These are phyloP conservation scores for Pisolithus sp. DNA, from an alignment of 768 basidiomycete species.

Conservation along the genomic window DNA sequence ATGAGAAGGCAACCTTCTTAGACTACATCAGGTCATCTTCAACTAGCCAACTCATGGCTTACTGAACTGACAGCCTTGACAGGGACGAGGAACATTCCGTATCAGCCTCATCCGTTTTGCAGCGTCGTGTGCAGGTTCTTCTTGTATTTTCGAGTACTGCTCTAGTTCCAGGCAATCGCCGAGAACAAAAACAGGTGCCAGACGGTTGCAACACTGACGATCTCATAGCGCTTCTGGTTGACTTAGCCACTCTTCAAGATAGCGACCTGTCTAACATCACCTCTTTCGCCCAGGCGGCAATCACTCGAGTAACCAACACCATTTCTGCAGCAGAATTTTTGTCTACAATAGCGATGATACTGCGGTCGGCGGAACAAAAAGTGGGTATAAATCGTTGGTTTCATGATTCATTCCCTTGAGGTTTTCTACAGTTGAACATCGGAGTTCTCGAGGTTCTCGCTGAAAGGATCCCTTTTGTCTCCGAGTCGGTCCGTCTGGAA, in stretches of 20 bases:
- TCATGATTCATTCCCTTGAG: background rate
- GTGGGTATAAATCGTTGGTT: slow-evolving; percentile 31
- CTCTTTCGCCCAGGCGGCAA: slow-evolving; percentile 40
- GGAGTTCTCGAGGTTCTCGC: slow-evolving; percentile 68
- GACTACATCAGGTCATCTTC: slow-evolving; percentile 43
- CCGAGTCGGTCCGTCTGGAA: slow-evolving; percentile 47
- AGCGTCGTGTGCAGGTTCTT: slow-evolving; percentile 62
- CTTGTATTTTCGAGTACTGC: slow-evolving; percentile 56
- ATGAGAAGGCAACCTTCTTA: slow-evolving; percentile 42
- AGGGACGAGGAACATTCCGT: slow-evolving; percentile 58
- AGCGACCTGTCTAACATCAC: slow-evolving; percentile 39
- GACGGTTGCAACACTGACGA: slow-evolving; percentile 30
- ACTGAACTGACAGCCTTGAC: background rate
- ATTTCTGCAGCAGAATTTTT: slow-evolving; percentile 73
- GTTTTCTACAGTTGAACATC: slow-evolving; percentile 43
- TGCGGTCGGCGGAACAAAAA: slow-evolving; percentile 44
- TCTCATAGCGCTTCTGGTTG: slow-evolving; percentile 44
- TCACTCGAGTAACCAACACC: slow-evolving; percentile 50
- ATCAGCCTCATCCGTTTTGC: slow-evolving; percentile 38
- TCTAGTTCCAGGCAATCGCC: slow-evolving; percentile 31
- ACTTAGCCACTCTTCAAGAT: slow-evolving; percentile 36
- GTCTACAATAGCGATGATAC: slow-evolving; percentile 45
- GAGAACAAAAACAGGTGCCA: background rate
- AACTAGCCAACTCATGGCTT: background rate
- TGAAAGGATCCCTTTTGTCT: slow-evolving; percentile 57